Evolutionary conservation across 345 rosid genomes (phyloP).

Genomic region (Boechera divaricarpa): DNA sequence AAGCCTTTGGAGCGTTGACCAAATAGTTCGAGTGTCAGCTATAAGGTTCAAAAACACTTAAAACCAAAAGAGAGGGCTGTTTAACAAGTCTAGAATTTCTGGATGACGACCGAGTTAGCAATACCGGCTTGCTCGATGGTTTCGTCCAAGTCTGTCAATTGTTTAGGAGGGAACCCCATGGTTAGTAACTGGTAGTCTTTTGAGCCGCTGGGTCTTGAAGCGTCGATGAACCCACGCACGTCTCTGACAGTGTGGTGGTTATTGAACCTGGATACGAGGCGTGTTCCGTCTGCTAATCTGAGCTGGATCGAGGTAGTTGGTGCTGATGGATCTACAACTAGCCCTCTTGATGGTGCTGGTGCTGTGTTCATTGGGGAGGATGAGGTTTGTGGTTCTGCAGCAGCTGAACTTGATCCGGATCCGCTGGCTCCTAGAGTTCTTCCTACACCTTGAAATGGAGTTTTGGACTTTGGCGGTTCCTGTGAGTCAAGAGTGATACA

Average conservation of each 20-base stretch:
- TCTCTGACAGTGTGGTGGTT: constrained; percentile 74
- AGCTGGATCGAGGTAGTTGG: constrained; percentile 68
- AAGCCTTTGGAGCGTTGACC: not conserved
- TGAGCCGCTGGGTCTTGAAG: constrained; percentile 74
- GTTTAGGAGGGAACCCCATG: constrained; percentile 97
- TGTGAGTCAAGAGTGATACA: constrained; percentile 52
- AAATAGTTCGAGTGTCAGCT: constrained; percentile 9
- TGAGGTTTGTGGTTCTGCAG: constrained; percentile 53
- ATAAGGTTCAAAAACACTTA: not conserved
- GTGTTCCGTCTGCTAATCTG: constrained; percentile 71
- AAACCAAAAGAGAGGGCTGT: not conserved
- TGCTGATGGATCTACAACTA: constrained; percentile 61
- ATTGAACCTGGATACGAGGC: constrained; percentile 46
- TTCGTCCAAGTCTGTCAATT: constrained; percentile 67
- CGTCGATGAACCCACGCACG: constrained; percentile 76
- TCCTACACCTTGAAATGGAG: constrained; percentile 69
- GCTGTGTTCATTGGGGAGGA: constrained; percentile 49
- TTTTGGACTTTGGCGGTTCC: constrained; percentile 63
- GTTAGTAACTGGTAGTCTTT: constrained; percentile 76
- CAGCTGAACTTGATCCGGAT: constrained; percentile 37
- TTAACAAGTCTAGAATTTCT: constrained; percentile 61
- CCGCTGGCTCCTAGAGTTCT: constrained; percentile 75
- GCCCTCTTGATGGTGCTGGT: constrained; percentile 60
- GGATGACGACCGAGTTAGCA: constrained; percentile 89
- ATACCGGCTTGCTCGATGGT: constrained; percentile 92